These are phyloP conservation scores for Echium plantagineum DNA, from an alignment of 257 asterid species.

Conservation along the genomic window DNA sequence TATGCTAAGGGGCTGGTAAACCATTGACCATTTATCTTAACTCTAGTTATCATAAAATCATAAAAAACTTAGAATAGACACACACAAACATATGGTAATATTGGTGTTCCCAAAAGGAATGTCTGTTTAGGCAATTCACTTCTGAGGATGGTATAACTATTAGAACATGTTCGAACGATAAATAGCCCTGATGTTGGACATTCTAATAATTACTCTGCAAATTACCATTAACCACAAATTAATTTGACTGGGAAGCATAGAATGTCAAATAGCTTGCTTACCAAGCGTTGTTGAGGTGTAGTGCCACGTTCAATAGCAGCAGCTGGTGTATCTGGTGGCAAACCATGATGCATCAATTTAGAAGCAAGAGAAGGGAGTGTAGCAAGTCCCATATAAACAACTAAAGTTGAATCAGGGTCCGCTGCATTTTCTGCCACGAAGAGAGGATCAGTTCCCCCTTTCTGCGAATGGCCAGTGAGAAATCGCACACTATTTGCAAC, in stretches of 20 bases:
- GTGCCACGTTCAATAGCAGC: slow-evolving; percentile 96
- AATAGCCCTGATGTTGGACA: background rate
- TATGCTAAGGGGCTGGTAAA: too few species aligned
- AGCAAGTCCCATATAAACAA: slow-evolving; percentile 89
- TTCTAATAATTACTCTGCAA: background rate
- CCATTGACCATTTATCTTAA: too few species aligned
- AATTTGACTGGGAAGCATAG: background rate
- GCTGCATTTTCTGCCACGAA: slow-evolving; percentile 86
- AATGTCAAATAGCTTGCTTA: slow-evolving; percentile 9
- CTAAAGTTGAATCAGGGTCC: slow-evolving; percentile 81
- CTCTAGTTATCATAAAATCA: too few species aligned
- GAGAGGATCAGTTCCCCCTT: slow-evolving; percentile 89
- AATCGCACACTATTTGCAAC: slow-evolving; percentile 79
- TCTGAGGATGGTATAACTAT: too few species aligned
- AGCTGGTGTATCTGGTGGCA: slow-evolving; percentile 85
- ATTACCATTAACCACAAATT: background rate
- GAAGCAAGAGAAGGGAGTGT: slow-evolving; percentile 84
- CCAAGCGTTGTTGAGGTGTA: slow-evolving; percentile 85
- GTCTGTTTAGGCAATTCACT: too few species aligned
- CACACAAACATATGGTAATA: too few species aligned
- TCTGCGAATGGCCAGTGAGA: slow-evolving; percentile 88
- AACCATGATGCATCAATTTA: slow-evolving; percentile 56
- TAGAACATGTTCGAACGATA: background rate
- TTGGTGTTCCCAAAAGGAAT: too few species aligned
- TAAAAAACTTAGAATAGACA: too few species aligned